Evolutionary conservation across 495 filamentous ascomycete species (phyloP).

Genomic region (Penicillium soppii): DNA sequence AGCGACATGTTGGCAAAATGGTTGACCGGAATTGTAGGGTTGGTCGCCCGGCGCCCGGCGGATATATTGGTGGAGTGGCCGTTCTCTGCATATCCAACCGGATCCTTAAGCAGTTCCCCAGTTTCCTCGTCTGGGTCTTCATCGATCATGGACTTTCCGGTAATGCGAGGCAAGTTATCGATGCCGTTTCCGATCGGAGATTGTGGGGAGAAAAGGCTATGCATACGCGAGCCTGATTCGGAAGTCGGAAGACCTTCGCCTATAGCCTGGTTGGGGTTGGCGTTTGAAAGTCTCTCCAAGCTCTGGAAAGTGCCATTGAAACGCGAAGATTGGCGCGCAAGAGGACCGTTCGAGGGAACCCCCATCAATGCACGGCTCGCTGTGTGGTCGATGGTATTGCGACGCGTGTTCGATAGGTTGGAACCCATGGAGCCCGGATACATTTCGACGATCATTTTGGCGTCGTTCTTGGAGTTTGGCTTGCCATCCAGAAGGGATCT

Average conservation of each 20-base stretch:
- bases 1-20: conserved; percentile 72
- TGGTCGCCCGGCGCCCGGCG: conserved; percentile 64
- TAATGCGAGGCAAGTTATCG: conserved; percentile 64
- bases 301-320: conserved; percentile 78
- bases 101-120: conserved; percentile 77
- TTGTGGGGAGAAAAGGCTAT: conserved; percentile 78
- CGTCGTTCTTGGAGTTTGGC: conserved; percentile 69
- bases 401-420: conserved; percentile 41
- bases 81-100: conserved; percentile 80
- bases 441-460: conserved; percentile 78
- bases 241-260: conserved; percentile 56
- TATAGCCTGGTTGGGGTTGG: conserved; percentile 54
- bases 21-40: conserved; percentile 68
- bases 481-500: conserved; percentile 77
- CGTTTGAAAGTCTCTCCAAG: conserved; percentile 67
- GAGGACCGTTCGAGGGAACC: conserved; percentile 54
- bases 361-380: conserved; percentile 50
- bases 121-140: conserved; percentile 86
- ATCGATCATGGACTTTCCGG: conserved; percentile 82
- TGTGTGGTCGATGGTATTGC: conserved; percentile 62
- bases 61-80: conserved; percentile 52
- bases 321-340: conserved; percentile 68
- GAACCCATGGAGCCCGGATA: conserved; percentile 46
- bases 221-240: conserved; percentile 62
- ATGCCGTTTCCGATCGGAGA: conserved; percentile 79